phyloP scores from a whole-genome alignment of 495 filamentous ascomycete species.

The Aspergillus nanangensis region DNA sequence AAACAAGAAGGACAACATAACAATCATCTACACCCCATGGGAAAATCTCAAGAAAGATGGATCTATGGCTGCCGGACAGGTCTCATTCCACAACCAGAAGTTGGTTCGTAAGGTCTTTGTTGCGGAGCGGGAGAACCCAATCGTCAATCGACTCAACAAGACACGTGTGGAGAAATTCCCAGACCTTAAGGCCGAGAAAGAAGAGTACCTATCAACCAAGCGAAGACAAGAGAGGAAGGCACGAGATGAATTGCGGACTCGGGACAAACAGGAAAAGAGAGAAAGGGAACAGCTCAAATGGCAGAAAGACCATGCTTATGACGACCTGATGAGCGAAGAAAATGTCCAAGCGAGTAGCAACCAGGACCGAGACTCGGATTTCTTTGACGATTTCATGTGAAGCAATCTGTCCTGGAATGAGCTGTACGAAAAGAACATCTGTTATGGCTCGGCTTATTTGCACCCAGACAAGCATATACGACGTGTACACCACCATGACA shows the following conservation, averaged over 20 bases:
- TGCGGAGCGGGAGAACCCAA: slow-evolving; percentile 70
- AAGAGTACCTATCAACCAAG: slow-evolving; percentile 63
- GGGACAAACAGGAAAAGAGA: slow-evolving; percentile 71
- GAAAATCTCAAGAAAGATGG: slow-evolving; percentile 93
- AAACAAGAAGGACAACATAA: slow-evolving; percentile 98
- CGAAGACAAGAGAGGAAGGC: slow-evolving; percentile 63
- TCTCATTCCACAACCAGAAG: slow-evolving; percentile 87
- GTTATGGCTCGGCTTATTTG: no score
- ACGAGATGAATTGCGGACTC: slow-evolving; percentile 68
- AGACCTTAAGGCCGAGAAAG: slow-evolving; percentile 74
- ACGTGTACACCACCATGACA: background rate
- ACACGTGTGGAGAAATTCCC: slow-evolving; percentile 84
- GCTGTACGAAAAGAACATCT: no score
- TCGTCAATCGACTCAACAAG: slow-evolving; percentile 96
- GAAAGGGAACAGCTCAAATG: slow-evolving; percentile 84
- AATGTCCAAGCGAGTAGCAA: slow-evolving; percentile 44
- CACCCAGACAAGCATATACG: no score
- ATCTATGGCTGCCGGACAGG: slow-evolving; percentile 93
- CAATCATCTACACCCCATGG: slow-evolving; percentile 96
- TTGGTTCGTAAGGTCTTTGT: slow-evolving; percentile 79
- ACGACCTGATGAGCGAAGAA: slow-evolving; percentile 57
- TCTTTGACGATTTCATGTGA: slow-evolving; percentile 55
- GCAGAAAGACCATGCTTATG: slow-evolving; percentile 93
- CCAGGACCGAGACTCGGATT: slow-evolving; percentile 46
- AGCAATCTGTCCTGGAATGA: background rate